Evolutionary conservation across 2,329 filamentous ascomycete genomes (phyloP), one percentile per base, ranked within the genome.

Genomic region (Calonectria leucothoes): DNA sequence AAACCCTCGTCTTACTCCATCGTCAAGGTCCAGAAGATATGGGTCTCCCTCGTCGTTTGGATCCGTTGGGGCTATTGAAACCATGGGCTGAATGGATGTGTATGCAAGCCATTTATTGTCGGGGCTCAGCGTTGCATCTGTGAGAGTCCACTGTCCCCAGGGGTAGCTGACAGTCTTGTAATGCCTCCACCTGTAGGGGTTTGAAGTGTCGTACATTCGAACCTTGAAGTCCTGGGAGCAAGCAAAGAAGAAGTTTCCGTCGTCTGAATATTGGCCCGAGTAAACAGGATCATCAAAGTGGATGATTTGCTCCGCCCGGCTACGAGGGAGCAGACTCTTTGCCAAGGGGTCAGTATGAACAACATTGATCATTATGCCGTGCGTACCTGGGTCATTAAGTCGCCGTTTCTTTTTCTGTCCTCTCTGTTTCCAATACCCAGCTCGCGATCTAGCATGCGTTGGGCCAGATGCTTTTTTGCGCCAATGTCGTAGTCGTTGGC

Each of bases 191-290:
- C 95, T 91, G 84, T 97, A 98, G 0, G 96, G 95, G 79, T 98
- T 98, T 2, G 94, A 96, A 0, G 97, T 98, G 83, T 98, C 96
- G 84, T 98, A 99, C 94, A 99, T 96, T 67, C 96, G 93, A 12
- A 99, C 95, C 78, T 92, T 94, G 86, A 98, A 98, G 84, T 98
- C 96, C 84, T 98, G 95, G 12, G 94, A 94, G 81, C 94, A 97
- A 7, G 94, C 93, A 82, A 96, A 98, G 87, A 98, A 98, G 87
- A 98, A 98, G 84, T 98, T 98, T 31, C 97, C 97, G 79, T 99
- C 97, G 76, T 97, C 94, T 0, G 95, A 98, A 83, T 98, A 99
- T 82, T 98, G 96, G 1, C 97, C 97, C 4, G 95, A 98, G 82
- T 98, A 98, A 67, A 97, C 96, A 49, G 95, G 92, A 6, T 93